phyloP scores from a whole-genome alignment of 2,329 filamentous ascomycete genomes.

The Dactylellina drechsleri region DNA sequence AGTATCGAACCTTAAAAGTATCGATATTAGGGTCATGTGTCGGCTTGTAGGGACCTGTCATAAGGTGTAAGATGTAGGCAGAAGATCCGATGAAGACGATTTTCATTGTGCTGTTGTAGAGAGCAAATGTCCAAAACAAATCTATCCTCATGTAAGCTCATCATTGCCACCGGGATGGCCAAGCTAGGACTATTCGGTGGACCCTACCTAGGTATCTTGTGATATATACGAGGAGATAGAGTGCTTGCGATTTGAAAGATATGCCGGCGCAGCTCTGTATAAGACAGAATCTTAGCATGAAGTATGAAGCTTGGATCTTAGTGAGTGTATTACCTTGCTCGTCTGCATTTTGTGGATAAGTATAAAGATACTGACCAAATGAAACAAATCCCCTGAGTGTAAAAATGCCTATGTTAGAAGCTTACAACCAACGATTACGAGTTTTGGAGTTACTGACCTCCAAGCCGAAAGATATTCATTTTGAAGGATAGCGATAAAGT shows the following conservation, averaged over 20 bases:
- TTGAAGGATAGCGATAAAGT: conserved; percentile 14
- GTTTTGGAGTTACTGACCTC: conserved; percentile 41
- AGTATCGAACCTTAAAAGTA: conserved; percentile 96
- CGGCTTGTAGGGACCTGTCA: conserved; percentile 96
- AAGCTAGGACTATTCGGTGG: not conserved
- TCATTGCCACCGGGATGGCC: not conserved
- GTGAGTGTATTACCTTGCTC: conserved; percentile 58
- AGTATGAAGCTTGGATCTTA: not conserved
- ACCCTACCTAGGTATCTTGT: conserved; percentile 84
- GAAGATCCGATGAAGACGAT: conserved; percentile 91
- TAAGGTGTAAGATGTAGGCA: conserved; percentile 95
- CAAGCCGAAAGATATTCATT: conserved; percentile 58
- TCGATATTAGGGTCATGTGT: conserved; percentile 97
- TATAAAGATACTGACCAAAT: conserved; percentile 92
- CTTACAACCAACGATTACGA: not conserved
- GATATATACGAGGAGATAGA: conserved; percentile 93
- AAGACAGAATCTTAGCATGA: not conserved
- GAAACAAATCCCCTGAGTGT: conserved; percentile 85
- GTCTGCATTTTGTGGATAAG: conserved; percentile 92
- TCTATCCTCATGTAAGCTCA: conserved; percentile 66
- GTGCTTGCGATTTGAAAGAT: conserved; percentile 97
- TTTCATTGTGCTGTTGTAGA: conserved; percentile 96
- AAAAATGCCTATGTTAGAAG: not conserved
- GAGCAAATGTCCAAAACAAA: conserved; percentile 83
- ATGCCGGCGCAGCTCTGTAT: conserved; percentile 93